Evolutionary conservation across 2,329 filamentous ascomycete genomes (phyloP).

Genomic region (Alternaria triticina): DNA sequence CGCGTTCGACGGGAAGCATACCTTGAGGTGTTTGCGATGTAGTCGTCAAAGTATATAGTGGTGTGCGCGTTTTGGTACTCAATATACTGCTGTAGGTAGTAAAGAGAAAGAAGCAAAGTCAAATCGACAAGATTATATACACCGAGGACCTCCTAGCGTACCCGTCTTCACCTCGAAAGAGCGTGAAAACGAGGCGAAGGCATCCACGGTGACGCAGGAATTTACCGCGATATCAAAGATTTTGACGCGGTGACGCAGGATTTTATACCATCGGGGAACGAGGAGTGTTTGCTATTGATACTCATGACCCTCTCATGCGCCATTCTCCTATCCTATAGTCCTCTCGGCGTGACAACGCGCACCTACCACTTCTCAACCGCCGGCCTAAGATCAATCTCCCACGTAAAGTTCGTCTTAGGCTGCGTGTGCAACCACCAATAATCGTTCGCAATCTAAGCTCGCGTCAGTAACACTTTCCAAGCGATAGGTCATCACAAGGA

Average conservation of each 20-base stretch:
- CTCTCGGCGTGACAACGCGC: not conserved
- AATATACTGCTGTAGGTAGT: not conserved
- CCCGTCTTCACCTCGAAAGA: not conserved
- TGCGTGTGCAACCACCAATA: conserved; percentile 88
- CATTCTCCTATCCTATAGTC: not conserved
- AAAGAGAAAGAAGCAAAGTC: not conserved
- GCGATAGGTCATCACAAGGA: too few species aligned
- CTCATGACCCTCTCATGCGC: not conserved
- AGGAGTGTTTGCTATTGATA: not conserved
- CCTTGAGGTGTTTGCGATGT: not conserved
- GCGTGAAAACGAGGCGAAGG: not conserved
- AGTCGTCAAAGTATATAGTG: not conserved
- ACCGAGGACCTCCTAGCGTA: not conserved
- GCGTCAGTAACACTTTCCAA: too few species aligned
- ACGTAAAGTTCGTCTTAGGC: conserved; percentile 77
- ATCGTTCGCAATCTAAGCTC: conserved; percentile 72
- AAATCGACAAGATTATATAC: not conserved
- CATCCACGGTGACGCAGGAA: not conserved
- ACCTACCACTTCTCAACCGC: conserved; percentile 81
- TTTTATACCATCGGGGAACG: not conserved
- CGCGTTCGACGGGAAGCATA: not conserved
- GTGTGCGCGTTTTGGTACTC: not conserved
- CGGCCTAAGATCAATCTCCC: conserved; percentile 80
- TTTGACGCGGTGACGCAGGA: not conserved
- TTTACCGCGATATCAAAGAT: not conserved